Base-by-base conservation (phyloP, 2,329 filamentous ascomycete species). In the Neonectria magnoliae region DNA sequence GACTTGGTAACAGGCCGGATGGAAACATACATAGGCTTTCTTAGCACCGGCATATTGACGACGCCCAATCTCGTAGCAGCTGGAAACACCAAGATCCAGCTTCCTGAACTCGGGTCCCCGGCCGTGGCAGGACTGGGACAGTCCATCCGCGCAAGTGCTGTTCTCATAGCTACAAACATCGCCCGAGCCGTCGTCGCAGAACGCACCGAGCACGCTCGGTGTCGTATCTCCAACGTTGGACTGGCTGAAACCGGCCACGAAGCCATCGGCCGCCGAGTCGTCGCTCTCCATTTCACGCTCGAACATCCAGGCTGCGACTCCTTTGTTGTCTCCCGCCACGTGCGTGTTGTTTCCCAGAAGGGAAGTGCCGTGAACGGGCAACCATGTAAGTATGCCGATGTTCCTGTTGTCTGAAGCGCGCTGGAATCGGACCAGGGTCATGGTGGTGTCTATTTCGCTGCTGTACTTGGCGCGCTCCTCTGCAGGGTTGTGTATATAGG, bases 261-360 rank as follows among this genome's bases (percentile, higher is more conserved):
- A 97, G 10, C 85, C 87, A 2, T 88, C 82, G 0, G 87, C 85
- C 36, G 89, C 88, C 18, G 81, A 83, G 2, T 82, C 75, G 18
- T 88, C 83, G n/a, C 78, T 79, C 2, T 81, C 76, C 53, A 91
- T 84, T 56, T 87, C 89, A 69, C 91, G 87, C 76, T 98, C 95
- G 57, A 98, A 90, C 13, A 97, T 82, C 75, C 91, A 91, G 0
- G 94, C 92, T 2, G 95, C 94, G 7, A 97, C 93, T 13, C 95
- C 95, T 81, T 98, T 98, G 82, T 98, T 98, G 78, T 98, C 95
- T n/a, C 93, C 95, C 3, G 94, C 90, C 55, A 96, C 88, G 14
- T 97, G 84, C 0, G 94, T 98, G 79, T 97, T 97, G 80, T 98
- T 98, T 59, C 92, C 91, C 25, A 94, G 88, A 79, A 98, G 88